Conservation (phyloP, 1,284 basidiomycete species). For the Kwoniella shivajii region DNA sequence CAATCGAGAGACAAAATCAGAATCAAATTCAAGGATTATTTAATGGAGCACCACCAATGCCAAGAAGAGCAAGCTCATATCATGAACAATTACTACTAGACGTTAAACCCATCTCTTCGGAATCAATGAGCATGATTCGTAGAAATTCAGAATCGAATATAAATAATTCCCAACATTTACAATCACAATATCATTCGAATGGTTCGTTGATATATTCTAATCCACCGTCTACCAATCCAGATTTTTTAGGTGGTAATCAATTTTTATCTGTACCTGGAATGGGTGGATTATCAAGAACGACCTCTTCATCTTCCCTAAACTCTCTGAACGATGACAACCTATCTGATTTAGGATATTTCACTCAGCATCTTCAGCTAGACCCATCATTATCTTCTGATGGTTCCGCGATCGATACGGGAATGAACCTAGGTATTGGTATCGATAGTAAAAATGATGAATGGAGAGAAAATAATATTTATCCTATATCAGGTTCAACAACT, state of each 20-base stretch:
- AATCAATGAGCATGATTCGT: slow-evolving; percentile 14
- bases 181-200: background rate
- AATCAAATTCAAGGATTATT: too few relatives aligned
- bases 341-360: slow-evolving; percentile 11
- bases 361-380: background rate
- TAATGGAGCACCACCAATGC: slow-evolving; percentile 5
- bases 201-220: slow-evolving; percentile 1
- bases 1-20: too few relatives aligned
- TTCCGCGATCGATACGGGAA: background rate
- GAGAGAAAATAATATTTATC: slow-evolving; percentile 8
- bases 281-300: slow-evolving; percentile 8
- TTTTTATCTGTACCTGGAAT: slow-evolving; percentile 13
- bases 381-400: background rate
- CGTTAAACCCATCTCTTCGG: background rate
- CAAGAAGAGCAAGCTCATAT: slow-evolving; percentile 17
- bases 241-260: slow-evolving; percentile 10
- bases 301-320: slow-evolving; percentile 12
- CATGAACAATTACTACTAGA: slow-evolving; percentile 9
- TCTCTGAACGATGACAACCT: slow-evolving; percentile 13
- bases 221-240: slow-evolving; percentile 3
- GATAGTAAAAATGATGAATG: slow-evolving; percentile 8
- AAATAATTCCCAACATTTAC: background rate
- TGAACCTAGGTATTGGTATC: too few relatives aligned
- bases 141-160: slow-evolving; percentile 16
- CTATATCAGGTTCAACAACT: slow-evolving; percentile 11